Evolutionary conservation across 2,329 filamentous ascomycete species (phyloP), one percentile per base, ranked within the genome.

Genomic region (Pestalotiopsis sp.): DNA sequence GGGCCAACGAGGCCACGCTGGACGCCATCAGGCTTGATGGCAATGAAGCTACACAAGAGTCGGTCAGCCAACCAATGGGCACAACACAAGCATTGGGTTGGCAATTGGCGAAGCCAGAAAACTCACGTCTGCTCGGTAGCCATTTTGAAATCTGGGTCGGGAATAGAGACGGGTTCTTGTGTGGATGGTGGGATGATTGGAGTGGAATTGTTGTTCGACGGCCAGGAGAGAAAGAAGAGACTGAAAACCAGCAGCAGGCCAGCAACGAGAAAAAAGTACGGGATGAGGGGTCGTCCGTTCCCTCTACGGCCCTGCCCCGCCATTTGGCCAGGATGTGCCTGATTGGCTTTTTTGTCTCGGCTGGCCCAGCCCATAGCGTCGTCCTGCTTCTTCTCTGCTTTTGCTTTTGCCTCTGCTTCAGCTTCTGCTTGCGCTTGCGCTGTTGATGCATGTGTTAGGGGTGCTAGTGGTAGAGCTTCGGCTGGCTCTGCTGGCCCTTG

Each of bases 11-110:
- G 94, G 87, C 96, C 96, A 87, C 96, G 95, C 95, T 69, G 96
- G 87, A 98, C 96, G 84, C 96, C 96, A 87, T 98, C 96, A 79
- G 95, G 96, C 94, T 99, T 99, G 91, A 99, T 94, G 83, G 96
- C 96, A 90, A 98, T 98, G 93, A 98, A 98, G 88, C 95, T 98
- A 80, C 20, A 2, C 52, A 20, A 36, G 6, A 39, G 49, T 45
- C 20, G 56, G 25, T 61, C 61, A 66, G 57, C 41, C 14, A 52
- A 20, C 45, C 45, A 52, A 36, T 36, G 31, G 31, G 9, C 31
- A 36, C 31, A 2, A 36, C 31, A 2, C 9, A 9, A 6, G 31
- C 31, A 36, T 36, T 36, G 6, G 31, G 31, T 9, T 36, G 31
- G 31, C 36, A 65, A 65, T 66, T 45, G 64, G 17, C 52, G 9